A percentile compares a stretch with the other conserved stretches of the same genome.
These are phyloP conservation scores for Podaxis sp. DNA, from an alignment of 768 basidiomycete species.

Conservation along the genomic window DNA sequence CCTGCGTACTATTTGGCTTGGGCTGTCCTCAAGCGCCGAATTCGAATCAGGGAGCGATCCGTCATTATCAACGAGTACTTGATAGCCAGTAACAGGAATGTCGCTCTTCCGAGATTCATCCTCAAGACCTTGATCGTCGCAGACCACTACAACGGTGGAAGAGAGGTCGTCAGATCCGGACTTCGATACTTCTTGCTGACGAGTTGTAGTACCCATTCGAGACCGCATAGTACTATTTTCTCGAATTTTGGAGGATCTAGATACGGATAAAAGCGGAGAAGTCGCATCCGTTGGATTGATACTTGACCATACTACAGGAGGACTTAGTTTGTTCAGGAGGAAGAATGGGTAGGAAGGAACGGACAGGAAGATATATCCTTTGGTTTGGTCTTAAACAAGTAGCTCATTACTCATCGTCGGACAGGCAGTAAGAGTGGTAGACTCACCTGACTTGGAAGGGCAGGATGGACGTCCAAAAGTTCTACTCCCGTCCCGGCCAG, in stretches of 20 bases:
- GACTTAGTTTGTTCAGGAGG: not conserved
- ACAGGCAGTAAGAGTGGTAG: not conserved
- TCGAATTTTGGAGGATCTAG: not conserved
- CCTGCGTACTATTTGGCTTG: not conserved
- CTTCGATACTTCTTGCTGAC: not conserved
- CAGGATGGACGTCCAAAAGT: slow-evolving; percentile 1
- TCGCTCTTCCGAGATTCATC: not conserved
- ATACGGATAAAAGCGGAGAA: not conserved
- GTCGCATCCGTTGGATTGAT: slow-evolving; percentile 4
- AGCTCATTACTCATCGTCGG: not conserved
- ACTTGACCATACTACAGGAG: slow-evolving; percentile 1
- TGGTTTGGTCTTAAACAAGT: not conserved
- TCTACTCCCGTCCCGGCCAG: slow-evolving; percentile 5
- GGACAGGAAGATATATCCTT: slow-evolving; percentile 1
- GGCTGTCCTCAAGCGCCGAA: not conserved
- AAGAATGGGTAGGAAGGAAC: not conserved
- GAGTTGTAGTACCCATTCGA: not conserved
- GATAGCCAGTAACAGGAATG: not conserved
- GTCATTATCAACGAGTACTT: not conserved
- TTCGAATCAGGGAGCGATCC: not conserved
- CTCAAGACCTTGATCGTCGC: not conserved
- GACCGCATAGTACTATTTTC: not conserved
- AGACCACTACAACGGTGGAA: not conserved
- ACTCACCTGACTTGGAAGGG: slow-evolving; percentile 13
- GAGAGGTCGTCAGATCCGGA: too few species aligned